Percentiles rank a stretch among this genome's conserved stretches.
These are phyloP conservation scores for Ramalina peruviana DNA, from an alignment of 495 filamentous ascomycete genomes.

Conservation along the genomic window DNA sequence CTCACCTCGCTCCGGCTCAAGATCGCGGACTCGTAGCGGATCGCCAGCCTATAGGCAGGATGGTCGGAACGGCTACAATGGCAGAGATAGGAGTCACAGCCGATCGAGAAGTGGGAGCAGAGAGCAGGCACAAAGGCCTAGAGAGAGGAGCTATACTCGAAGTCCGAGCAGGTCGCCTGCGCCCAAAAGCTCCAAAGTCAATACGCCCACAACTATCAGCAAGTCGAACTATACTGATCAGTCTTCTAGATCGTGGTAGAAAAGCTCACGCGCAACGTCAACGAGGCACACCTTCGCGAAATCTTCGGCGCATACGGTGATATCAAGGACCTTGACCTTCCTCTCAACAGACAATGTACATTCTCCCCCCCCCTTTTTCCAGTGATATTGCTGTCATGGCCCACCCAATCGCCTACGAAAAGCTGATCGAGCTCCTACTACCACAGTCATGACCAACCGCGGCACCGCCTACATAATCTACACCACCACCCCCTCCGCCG, in stretches of 20 bases:
- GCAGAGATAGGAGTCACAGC: constrained; percentile 28
- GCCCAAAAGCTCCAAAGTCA: constrained; percentile 45
- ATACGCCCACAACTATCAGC: not conserved
- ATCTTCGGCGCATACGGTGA: constrained; percentile 84
- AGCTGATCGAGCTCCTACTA: constrained; percentile 2
- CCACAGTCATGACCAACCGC: constrained; percentile 70
- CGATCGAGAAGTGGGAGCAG: constrained; percentile 29
- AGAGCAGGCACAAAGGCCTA: constrained; percentile 21
- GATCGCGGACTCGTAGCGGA: constrained; percentile 22
- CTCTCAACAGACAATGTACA: constrained; percentile 76
- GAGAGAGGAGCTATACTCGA: constrained; percentile 34
- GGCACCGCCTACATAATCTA: constrained; percentile 93
- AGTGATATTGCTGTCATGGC: not conserved
- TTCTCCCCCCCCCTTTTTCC: not conserved
- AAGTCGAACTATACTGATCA: constrained; percentile 3
- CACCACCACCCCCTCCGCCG: constrained; percentile 59
- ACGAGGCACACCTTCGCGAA: constrained; percentile 71
- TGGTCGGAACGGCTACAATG: constrained; percentile 25
- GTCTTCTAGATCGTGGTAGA: constrained; percentile 73
- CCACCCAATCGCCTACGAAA: not conserved
- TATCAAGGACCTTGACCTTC: constrained; percentile 77
- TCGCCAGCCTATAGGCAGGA: constrained; percentile 21
- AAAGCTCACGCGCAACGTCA: constrained; percentile 91
- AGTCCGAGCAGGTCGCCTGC: constrained; percentile 27
- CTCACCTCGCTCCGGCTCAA: constrained; percentile 32